These are phyloP conservation scores for Yamadazyma philogaea DNA, from an alignment of 805 yeast genomes.

Conservation along the genomic window DNA sequence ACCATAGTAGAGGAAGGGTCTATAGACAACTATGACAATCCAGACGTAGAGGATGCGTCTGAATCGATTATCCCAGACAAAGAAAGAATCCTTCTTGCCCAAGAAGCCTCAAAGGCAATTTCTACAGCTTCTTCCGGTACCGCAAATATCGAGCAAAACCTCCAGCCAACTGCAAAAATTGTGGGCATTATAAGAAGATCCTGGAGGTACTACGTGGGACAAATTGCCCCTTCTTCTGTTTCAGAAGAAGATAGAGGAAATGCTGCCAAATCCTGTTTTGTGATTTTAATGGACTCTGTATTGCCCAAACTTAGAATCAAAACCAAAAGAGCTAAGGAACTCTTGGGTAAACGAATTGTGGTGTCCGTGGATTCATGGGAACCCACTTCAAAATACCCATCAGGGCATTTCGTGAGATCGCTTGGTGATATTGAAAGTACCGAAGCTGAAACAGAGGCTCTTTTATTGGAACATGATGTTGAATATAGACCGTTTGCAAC, in stretches of 20 bases:
- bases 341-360: constrained; percentile 87
- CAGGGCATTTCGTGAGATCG: constrained; percentile 89
- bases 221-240: constrained; percentile 75
- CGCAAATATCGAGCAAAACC: constrained; percentile 28
- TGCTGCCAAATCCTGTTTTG: constrained; percentile 75
- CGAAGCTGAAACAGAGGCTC: constrained; percentile 94
- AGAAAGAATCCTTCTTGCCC: constrained; percentile 69
- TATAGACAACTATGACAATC: constrained; percentile 56
- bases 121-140: constrained; percentile 43
- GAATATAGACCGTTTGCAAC: constrained; percentile 95
- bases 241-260: constrained; percentile 52
- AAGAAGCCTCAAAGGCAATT: constrained; percentile 69
- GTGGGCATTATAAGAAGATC: constrained; percentile 87
- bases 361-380: constrained; percentile 95
- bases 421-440: constrained; percentile 89
- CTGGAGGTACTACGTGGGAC: constrained; percentile 97
- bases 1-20: constrained; percentile 74
- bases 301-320: constrained; percentile 83
- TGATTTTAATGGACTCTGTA: constrained; percentile 82
- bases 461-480: constrained; percentile 90
- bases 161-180: constrained; percentile 91
- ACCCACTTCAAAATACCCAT: constrained; percentile 74
- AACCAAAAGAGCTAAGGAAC: constrained; percentile 80
- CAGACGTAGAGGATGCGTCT: constrained; percentile 49
- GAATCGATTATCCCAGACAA: constrained; percentile 53